Percentiles rank a stretch among this genome's conserved stretches.
Conservation (phyloP, 2,329 filamentous ascomycete genomes). For the Ascochyta pisi region DNA sequence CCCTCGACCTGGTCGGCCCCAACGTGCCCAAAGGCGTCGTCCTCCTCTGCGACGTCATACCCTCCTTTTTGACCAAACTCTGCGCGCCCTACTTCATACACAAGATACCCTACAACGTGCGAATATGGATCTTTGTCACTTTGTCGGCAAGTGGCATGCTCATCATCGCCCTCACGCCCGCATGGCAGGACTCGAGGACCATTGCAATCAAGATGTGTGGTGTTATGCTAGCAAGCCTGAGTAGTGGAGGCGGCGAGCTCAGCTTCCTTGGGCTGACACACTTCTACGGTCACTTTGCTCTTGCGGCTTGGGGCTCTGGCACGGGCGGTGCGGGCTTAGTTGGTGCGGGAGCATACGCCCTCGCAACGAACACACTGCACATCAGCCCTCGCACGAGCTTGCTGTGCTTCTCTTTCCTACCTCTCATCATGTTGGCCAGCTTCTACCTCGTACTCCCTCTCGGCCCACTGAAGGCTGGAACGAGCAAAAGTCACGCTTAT, state of each 20-base stretch:
- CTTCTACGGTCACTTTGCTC: conserved; percentile 85
- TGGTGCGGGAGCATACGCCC: conserved; percentile 79
- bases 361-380: conserved; percentile 80
- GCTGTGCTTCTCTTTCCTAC: conserved; percentile 78
- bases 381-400: conserved; percentile 77
- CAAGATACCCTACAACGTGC: conserved; percentile 76
- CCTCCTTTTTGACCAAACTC: conserved; percentile 87
- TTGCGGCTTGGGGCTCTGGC: conserved; percentile 91
- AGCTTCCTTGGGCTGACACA: conserved; percentile 92
- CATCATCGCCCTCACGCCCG: conserved; percentile 80
- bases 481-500: conserved; percentile 59
- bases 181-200: conserved; percentile 62
- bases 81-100: conserved; percentile 94
- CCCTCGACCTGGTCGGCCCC: conserved; percentile 91
- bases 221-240: conserved; percentile 83
- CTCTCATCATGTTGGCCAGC: conserved; percentile 79
- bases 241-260: conserved; percentile 85
- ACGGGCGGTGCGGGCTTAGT: conserved; percentile 88
- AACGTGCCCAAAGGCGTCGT: conserved; percentile 88
- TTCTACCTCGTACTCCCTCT: conserved; percentile 84
- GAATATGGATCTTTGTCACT: conserved; percentile 75
- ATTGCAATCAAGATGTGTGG: conserved; percentile 80
- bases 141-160: conserved; percentile 88
- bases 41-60: conserved; percentile 89
- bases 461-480: conserved; percentile 64